Conservation (phyloP, 257 asterid genomes). For the Nicotiana tomentosiformis region DNA sequence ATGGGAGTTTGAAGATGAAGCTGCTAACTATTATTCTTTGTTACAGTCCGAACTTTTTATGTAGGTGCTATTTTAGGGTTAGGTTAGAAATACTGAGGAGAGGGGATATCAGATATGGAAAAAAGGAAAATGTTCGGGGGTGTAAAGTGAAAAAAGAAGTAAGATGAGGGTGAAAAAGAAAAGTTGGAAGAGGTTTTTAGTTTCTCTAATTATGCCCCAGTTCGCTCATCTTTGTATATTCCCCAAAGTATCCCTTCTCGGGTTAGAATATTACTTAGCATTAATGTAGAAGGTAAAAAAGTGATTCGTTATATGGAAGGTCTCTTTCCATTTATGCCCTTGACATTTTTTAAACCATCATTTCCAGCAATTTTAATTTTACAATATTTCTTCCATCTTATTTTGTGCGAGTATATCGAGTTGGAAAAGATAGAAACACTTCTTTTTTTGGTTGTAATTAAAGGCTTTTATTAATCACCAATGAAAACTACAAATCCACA, state of each 20-base stretch:
- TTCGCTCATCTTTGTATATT: slow-evolving; percentile 24
- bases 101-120: slow-evolving; percentile 16
- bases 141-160: slow-evolving; percentile 5
- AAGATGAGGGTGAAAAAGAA: slow-evolving; percentile 10
- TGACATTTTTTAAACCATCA: not conserved
- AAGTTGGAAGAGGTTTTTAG: slow-evolving; percentile 22
- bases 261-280: slow-evolving; percentile 23
- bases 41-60: slow-evolving; percentile 68
- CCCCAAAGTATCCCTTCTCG: not conserved
- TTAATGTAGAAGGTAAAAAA: not conserved
- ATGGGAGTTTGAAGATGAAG: slow-evolving; percentile 78
- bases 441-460: too few species aligned
- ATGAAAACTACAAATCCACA: too few species aligned
- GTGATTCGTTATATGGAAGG: not conserved
- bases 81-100: slow-evolving; percentile 16
- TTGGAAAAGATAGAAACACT: too few species aligned
- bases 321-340: not conserved
- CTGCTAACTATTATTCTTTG: slow-evolving; percentile 50
- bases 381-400: too few species aligned
- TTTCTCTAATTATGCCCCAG: slow-evolving; percentile 24
- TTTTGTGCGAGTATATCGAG: too few species aligned
- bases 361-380: not conserved
- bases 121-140: not conserved
- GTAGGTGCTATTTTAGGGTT: slow-evolving; percentile 27
- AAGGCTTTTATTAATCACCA: too few species aligned